These are phyloP conservation scores for Saccharomycopsis fermentans DNA, from an alignment of 805 yeast genomes.

Conservation along the genomic window DNA sequence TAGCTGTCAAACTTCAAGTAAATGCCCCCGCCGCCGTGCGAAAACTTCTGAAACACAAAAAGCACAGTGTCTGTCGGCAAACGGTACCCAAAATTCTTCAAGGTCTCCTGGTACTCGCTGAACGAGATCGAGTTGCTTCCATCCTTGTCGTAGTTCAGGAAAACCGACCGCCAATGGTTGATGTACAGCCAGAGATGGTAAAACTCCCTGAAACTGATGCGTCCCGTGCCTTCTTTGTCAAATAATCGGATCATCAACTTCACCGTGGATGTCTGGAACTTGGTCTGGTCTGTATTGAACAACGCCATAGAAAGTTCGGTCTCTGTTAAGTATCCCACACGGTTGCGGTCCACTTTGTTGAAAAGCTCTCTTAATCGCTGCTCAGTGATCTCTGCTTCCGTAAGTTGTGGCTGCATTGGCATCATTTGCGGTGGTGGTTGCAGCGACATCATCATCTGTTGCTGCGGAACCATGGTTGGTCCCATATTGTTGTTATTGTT, in stretches of 20 bases:
- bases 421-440: slow-evolving; percentile 14
- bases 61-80: slow-evolving; percentile 48
- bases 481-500: not conserved
- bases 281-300: slow-evolving; percentile 48
- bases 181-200: slow-evolving; percentile 62
- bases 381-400: slow-evolving; percentile 27
- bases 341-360: slow-evolving; percentile 44
- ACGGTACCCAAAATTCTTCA: slow-evolving; percentile 59
- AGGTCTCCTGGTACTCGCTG: slow-evolving; percentile 56
- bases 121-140: slow-evolving; percentile 50
- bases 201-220: slow-evolving; percentile 52
- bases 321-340: slow-evolving; percentile 44
- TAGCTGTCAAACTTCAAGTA: slow-evolving; percentile 67
- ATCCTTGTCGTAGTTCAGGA: slow-evolving; percentile 51
- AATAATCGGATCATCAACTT: slow-evolving; percentile 55
- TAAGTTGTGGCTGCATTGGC: slow-evolving; percentile 15
- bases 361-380: slow-evolving; percentile 39
- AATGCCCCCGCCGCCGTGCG: slow-evolving; percentile 23
- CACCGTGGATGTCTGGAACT: slow-evolving; percentile 52
- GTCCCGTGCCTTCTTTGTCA: slow-evolving; percentile 39
- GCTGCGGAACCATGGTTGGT: not conserved
- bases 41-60: slow-evolving; percentile 46
- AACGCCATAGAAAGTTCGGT: slow-evolving; percentile 50
- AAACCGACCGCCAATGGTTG: slow-evolving; percentile 56
- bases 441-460: slow-evolving; percentile 1